Evolutionary conservation across 164 flowering plant genomes (phyloP), one percentile per base, ranked within the genome.

Genomic region (Nymphaea colorata): DNA sequence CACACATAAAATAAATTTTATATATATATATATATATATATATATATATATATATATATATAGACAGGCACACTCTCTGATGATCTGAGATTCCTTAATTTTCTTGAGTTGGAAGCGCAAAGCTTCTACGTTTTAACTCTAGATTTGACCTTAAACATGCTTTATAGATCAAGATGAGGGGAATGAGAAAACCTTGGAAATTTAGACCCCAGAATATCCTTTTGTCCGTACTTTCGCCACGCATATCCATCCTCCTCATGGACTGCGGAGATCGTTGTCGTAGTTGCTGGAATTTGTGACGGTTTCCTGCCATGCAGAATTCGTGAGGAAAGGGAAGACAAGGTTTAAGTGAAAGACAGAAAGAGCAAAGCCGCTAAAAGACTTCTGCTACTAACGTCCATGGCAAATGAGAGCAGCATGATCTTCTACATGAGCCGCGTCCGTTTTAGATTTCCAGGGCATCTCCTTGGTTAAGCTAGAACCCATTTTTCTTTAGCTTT

Each of bases 191-290:
- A 87, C 93, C 90, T 86, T 57, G 90, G 90, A 61, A 44, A 67
- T 67, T 76, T 76, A 47, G 91, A 42, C 62, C 83, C 79, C 12
- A 81, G 82, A 71, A 88, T 88, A 25, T 64, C 69, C 61, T 71
- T 71, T 60, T 71, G 73, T 17, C 73, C 73, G 3, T 71, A 71
- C 66, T 71, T 71, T 62, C 94, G 75, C 94, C 94, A 88, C 7
- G 77, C 78, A 65, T 74, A 69, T 15, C 83, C 86, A 44, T 88
- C 94, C 2, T 76, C 82, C 4, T 66, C 14, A 2, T 72, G 80
- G 0, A 67, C 55, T 0, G 69, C 6, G 63, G 36, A 61, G 41
- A 61, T 61, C 16, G 25, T 61, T n/a, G 41, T 8, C 6, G 63
- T n/a, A 61, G 41, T n/a, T n/a, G 36, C 41, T 3, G 59, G 59